Evolutionary conservation across 345 rosid genomes (phyloP).

Genomic region (Populus deltoides): DNA sequence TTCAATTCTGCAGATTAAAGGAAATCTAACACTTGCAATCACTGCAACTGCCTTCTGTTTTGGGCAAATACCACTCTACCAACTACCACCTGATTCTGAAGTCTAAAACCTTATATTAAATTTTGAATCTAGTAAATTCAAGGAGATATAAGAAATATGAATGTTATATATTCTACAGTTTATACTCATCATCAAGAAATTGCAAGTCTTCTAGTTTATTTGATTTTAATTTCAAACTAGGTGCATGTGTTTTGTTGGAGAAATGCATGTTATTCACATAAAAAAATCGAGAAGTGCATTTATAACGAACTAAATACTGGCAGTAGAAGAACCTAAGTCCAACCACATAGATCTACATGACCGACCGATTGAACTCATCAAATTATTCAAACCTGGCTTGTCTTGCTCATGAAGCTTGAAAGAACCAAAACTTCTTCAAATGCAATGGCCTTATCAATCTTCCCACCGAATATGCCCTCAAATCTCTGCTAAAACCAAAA

Average conservation of each 20-base stretch:
- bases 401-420: conserved; percentile 81
- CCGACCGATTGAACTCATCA: background rate
- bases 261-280: background rate
- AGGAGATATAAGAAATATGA: background rate
- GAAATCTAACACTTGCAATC: background rate
- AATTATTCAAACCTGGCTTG: conserved; percentile 61
- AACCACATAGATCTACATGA: background rate
- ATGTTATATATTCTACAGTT: background rate
- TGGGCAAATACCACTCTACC: background rate
- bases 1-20: background rate
- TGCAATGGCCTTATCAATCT: conserved; percentile 74
- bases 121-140: background rate
- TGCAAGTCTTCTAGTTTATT: background rate
- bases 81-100: background rate
- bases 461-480: conserved; percentile 78
- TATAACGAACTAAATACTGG: background rate
- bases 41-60: background rate
- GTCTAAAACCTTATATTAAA: background rate
- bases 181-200: background rate
- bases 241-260: background rate
- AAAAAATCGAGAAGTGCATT: background rate
- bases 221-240: background rate
- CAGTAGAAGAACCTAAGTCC: background rate
- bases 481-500: conserved; percentile 63
- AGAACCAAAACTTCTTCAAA: conserved; percentile 80